Evolutionary conservation across 1,284 basidiomycete genomes (phyloP), one percentile per base, ranked within the genome.

Genomic region (Heliocybe sulcata): DNA sequence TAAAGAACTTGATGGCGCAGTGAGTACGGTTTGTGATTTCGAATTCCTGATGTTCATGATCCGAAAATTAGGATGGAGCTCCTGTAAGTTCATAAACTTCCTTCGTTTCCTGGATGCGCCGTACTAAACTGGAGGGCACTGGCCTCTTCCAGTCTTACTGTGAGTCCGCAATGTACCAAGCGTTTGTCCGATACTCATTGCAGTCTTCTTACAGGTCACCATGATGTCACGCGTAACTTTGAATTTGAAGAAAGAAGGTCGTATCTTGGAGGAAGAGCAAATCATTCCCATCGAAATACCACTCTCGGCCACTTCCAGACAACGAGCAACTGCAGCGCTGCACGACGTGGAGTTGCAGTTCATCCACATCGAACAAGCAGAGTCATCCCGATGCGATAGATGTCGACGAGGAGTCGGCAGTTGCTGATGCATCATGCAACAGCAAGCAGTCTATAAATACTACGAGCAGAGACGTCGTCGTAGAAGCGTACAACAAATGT

Each of bases 171-270:
- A 8, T 25, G 19, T 52, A 35, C 14, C 58, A 68, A 65, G 51
- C 60, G 66, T 27, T 67, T 64, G 51, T 51, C n/a, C 49, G 50
- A 54, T 31, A 52, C 55, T 8, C 31, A 38, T 14, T 25, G 45
- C 55, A 3, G 54, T 50, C n/a, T 3, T 29, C 9, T 22, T 6
- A 45, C 58, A 75, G 69, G 76, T 78, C 8, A 71, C 77, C 2
- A 79, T 79, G 76, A 77, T 79, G 76, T 77, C 74, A 2, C 70
- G 77, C 48, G 79, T 81, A 51, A 79, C 77, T 0, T 66, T 81
- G 19, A 75, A 73, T 56, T 70, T 79, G 12, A 72, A 69, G 59
- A 49, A 49, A 29, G 23, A 49, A 49, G 47, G 47, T 49, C 11
- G 27, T 29, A 25, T 3, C 4, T 22, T 29, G 47, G 47, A 26